Evolutionary conservation across 371 early-diverging fungal genomes (phyloP).

Genomic region (Apophysomyces variabilis): DNA sequence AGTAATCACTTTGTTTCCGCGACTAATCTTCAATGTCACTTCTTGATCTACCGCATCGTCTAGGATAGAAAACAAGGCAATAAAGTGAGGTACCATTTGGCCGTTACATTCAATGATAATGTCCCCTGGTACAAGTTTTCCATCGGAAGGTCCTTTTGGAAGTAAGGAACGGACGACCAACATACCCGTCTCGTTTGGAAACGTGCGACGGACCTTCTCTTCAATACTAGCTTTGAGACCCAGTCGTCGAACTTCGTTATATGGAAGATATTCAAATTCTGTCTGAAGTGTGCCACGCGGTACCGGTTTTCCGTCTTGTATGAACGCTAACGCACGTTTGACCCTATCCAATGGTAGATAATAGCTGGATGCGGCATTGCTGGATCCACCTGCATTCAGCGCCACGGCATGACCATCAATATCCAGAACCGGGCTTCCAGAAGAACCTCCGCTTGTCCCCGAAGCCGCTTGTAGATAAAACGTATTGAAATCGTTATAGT

Average conservation of each 20-base stretch:
- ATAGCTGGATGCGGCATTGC: conserved; percentile 58
- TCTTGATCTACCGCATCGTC: conserved; percentile 71
- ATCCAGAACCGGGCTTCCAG: conserved; percentile 70
- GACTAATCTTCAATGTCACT: conserved; percentile 65
- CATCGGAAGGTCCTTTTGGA: conserved; percentile 74
- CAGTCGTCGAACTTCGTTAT: conserved; percentile 66
- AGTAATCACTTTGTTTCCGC: conserved; percentile 65
- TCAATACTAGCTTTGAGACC: conserved; percentile 69
- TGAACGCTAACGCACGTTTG: conserved; percentile 61
- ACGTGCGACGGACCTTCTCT: conserved; percentile 56
- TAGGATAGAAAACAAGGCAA: conserved; percentile 63
- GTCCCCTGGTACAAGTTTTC: conserved; percentile 72
- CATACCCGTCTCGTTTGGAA: conserved; percentile 77
- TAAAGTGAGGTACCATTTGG: conserved; percentile 69
- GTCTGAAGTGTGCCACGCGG: conserved; percentile 81
- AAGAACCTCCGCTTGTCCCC: conserved; percentile 70
- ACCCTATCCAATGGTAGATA: conserved; percentile 68
- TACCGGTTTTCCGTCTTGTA: conserved; percentile 63
- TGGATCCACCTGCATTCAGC: conserved; percentile 68
- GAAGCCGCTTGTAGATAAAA: conserved; percentile 75
- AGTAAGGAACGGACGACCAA: conserved; percentile 72
- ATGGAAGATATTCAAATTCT: conserved; percentile 66
- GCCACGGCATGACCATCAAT: conserved; percentile 72
- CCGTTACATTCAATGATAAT: conserved; percentile 69
- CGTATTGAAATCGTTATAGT: conserved; percentile 74